phyloP scores from a whole-genome alignment of 2,329 filamentous ascomycete genomes.

The Botrytis medusae region DNA sequence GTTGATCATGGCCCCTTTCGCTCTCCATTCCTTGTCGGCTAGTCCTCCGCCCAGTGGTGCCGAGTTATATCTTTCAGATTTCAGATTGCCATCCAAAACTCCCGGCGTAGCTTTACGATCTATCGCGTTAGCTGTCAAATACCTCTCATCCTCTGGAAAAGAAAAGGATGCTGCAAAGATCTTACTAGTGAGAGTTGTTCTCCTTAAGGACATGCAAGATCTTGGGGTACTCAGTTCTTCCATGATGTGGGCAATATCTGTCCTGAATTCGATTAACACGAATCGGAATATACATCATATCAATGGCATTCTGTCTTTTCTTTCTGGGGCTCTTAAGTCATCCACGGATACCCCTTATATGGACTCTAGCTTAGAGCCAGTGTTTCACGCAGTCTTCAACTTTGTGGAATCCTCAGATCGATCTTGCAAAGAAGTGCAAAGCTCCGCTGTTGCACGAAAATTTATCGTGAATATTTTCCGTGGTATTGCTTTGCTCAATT shows the following conservation, averaged over 20 bases:
- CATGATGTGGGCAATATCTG: conserved; percentile 67
- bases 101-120: conserved; percentile 71
- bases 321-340: conserved; percentile 69
- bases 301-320: conserved; percentile 76
- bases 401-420: conserved; percentile 54
- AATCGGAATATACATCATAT: conserved; percentile 66
- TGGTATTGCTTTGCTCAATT: conserved; percentile 65
- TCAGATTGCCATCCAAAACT: conserved; percentile 58
- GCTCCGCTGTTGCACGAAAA: conserved; percentile 79
- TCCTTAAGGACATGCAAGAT: conserved; percentile 84
- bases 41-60: conserved; percentile 50
- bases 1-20: conserved; percentile 82
- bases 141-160: conserved; percentile 75
- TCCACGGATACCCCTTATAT: conserved; percentile 75
- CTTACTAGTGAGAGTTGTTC: conserved; percentile 76
- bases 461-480: conserved; percentile 82
- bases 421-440: conserved; percentile 55
- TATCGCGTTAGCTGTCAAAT: conserved; percentile 67
- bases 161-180: conserved; percentile 85
- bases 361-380: conserved; percentile 60
- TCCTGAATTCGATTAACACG: conserved; percentile 51
- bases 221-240: conserved; percentile 68
- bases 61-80: conserved; percentile 43
- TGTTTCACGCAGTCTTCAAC: conserved; percentile 65
- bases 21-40: conserved; percentile 80